Percentiles rank a stretch among this genome's conserved stretches.
phyloP scores from a whole-genome alignment of 192 early-diverging fungal species.

The Spinellus fusiger region DNA sequence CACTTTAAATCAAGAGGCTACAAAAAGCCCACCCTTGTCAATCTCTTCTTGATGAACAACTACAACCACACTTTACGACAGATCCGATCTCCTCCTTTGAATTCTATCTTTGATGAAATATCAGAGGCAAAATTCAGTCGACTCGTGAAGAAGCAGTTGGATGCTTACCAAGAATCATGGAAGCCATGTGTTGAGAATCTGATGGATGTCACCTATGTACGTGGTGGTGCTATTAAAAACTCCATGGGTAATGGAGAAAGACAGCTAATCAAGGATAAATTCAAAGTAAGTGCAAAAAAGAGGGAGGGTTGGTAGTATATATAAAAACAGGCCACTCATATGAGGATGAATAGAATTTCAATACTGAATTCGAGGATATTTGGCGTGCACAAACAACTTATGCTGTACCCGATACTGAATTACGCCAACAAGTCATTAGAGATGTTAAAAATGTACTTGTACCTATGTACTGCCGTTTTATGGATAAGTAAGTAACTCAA shows the following conservation, averaged over 20 bases:
- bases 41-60: slow-evolving; percentile 81
- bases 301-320: neutral
- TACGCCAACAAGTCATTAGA: slow-evolving; percentile 61
- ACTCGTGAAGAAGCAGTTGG: slow-evolving; percentile 44
- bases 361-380: slow-evolving; percentile 74
- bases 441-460: slow-evolving; percentile 66
- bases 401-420: slow-evolving; percentile 73
- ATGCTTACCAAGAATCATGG: slow-evolving; percentile 62
- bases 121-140: slow-evolving; percentile 46
- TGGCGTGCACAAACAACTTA: slow-evolving; percentile 63
- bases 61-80: slow-evolving; percentile 68
- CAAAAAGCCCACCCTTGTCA: slow-evolving; percentile 58
- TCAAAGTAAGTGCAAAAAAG: slow-evolving; percentile 51
- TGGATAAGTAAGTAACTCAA: slow-evolving; percentile 52
- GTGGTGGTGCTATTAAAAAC: slow-evolving; percentile 54
- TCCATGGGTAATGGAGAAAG: slow-evolving; percentile 60
- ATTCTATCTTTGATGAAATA: slow-evolving; percentile 43
- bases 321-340: neutral
- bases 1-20: slow-evolving; percentile 66
- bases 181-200: slow-evolving; percentile 66
- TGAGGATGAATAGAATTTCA: slow-evolving; percentile 58
- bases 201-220: slow-evolving; percentile 67
- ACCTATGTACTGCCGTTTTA: slow-evolving; percentile 74
- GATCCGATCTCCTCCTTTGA: slow-evolving; percentile 46
- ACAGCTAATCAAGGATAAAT: slow-evolving; percentile 75